Evolutionary conservation across 768 basidiomycete genomes (phyloP), one percentile per base, ranked within the genome.

Genomic region (Tricholomella constricta): DNA sequence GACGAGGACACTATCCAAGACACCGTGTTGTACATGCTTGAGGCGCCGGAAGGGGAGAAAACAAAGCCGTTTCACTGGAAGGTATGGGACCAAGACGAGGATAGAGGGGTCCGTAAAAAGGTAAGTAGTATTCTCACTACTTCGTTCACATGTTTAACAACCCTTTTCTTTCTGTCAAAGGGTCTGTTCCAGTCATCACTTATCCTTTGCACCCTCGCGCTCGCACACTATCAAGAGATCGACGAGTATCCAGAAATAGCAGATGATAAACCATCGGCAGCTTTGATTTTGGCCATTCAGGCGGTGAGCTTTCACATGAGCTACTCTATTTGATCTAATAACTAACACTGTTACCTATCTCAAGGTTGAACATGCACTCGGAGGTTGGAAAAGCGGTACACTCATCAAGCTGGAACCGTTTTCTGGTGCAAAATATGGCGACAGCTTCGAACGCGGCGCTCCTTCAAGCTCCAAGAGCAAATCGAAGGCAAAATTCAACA

Each of bases 11-110:
- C 34, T 7, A 35, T 47, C 45, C 6, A 25, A 14, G 34, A 47
- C 5, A 34, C 45, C 5, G 34, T 47, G 14, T 5, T 10, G 6
- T 47, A 34, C 20, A 41, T 41, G 20, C 40, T 41, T 6, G 12
- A 22, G 22, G 17, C 32, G 5, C 31, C 31, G 2, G 45, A 36
- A 19, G 32, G 8, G 17, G 10, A 23, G 17, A 32, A 23, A 14
- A 47, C 22, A 11, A 47, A 34, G 32, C 34, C 45, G 8, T 25
- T 32, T 23, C 45, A 47, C n/a, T 47, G 45, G 45, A 47, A 36
- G 22, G 20, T 3, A 25, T 47, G 45, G 45, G 34, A 47, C 12
- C 19, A 41, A 20, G 20, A 23, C 20, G 40, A 41, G 8, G 20
- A 41, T 20, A 9, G 20, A 23, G 12, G 6, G 2, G 12, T 41